A percentile compares a stretch with the other conserved stretches of the same genome.
Conservation (phyloP, 2,329 filamentous ascomycete genomes). For the Fusarium sp. region DNA sequence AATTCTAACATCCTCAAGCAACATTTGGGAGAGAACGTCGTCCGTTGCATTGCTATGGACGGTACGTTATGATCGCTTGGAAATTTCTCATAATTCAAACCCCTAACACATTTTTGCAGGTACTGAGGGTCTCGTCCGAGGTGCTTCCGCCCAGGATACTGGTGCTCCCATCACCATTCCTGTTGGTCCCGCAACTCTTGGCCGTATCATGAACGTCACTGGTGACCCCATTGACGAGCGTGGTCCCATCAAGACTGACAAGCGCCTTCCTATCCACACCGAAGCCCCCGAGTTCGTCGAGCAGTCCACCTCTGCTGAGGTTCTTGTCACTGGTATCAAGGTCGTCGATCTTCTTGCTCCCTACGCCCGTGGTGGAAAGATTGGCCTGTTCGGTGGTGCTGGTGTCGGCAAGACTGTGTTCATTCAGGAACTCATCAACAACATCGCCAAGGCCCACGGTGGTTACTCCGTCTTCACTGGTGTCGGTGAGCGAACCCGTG, state of each 20-base stretch:
- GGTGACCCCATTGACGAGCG: conserved; percentile 99
- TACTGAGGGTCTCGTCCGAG: conserved; percentile 99
- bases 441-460: conserved; percentile 99
- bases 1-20: conserved; percentile 70
- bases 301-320: conserved; percentile 95
- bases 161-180: conserved; percentile 96
- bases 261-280: conserved; percentile 90
- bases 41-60: conserved; percentile 99
- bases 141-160: conserved; percentile 84
- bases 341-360: conserved; percentile 98
- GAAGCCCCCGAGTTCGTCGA: conserved; percentile 92
- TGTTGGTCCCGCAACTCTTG: conserved; percentile 91
- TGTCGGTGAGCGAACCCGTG: conserved; percentile 99
- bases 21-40: conserved; percentile 99
- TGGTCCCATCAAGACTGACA: conserved; percentile 94
- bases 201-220: conserved; percentile 99
- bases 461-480: conserved; percentile 99
- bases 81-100: conserved; percentile 29
- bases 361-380: conserved; percentile 99
- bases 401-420: conserved; percentile 99
- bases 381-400: conserved; percentile 99
- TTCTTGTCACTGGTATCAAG: conserved; percentile 99
- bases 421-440: conserved; percentile 99
- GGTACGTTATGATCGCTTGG: conserved; percentile 66
- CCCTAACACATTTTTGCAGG: conserved; percentile 59